These are phyloP conservation scores for Huntiella moniliformis DNA, from an alignment of 2,329 filamentous ascomycete species.

Conservation along the genomic window DNA sequence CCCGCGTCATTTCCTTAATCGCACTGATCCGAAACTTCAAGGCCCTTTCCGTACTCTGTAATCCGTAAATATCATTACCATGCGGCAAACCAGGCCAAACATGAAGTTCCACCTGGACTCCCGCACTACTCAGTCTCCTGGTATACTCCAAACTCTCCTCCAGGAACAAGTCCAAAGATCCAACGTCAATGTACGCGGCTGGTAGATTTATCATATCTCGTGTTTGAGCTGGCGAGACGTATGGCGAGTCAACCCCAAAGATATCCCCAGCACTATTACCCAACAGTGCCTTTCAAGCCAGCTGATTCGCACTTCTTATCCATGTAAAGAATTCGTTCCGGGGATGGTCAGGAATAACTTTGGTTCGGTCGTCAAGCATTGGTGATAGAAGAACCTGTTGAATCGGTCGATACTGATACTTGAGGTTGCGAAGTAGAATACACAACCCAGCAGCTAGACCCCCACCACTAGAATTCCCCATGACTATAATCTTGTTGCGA, in stretches of 20 bases:
- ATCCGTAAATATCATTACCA: slow-evolving; percentile 9
- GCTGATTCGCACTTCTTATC: slow-evolving; percentile 13
- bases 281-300: slow-evolving; percentile 15
- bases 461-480: slow-evolving; percentile 15
- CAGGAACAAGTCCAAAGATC: slow-evolving; percentile 21
- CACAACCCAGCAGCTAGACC: slow-evolving; percentile 15
- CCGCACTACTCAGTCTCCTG: slow-evolving; percentile 17
- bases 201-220: slow-evolving; percentile 17
- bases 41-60: slow-evolving; percentile 5
- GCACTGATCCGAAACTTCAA: slow-evolving; percentile 7
- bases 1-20: not conserved
- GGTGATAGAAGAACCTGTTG: slow-evolving; percentile 19
- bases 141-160: slow-evolving; percentile 19
- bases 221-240: slow-evolving; percentile 15
- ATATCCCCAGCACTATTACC: slow-evolving; percentile 12
- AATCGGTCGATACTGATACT: slow-evolving; percentile 15
- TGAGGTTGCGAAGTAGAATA: slow-evolving; percentile 22
- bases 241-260: slow-evolving; percentile 11
- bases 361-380: slow-evolving; percentile 19
- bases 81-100: slow-evolving; percentile 24
- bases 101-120: slow-evolving; percentile 22
- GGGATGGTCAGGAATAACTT: slow-evolving; percentile 5
- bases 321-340: slow-evolving; percentile 10
- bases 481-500: slow-evolving; percentile 12
- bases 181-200: slow-evolving; percentile 22